phyloP scores from a whole-genome alignment of 306 rosid species.

The Astragalus glycyphyllos region DNA sequence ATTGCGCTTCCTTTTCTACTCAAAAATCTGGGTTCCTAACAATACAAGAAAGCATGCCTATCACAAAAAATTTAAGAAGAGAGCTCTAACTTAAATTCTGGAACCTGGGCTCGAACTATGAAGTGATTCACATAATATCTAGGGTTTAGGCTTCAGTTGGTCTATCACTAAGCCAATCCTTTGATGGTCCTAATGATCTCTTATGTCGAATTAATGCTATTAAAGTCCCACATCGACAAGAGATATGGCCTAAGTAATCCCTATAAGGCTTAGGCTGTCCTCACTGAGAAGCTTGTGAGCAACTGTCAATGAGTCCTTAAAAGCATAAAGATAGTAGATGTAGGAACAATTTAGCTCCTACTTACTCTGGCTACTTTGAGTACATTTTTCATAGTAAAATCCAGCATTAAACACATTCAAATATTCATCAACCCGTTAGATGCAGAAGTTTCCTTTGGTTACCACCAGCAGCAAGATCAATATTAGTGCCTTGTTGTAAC shows the following conservation, averaged over 20 bases:
- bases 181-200: background rate
- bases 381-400: constrained; percentile 38
- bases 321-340: constrained; percentile 27
- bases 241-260: too few relatives aligned
- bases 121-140: background rate
- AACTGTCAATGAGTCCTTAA: constrained; percentile 31
- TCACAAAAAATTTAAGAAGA: background rate
- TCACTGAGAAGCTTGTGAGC: constrained; percentile 33
- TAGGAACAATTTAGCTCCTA: constrained; percentile 41
- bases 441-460: constrained; percentile 12
- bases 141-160: constrained; percentile 16
- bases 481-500: constrained; percentile 39
- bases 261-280: too few relatives aligned
- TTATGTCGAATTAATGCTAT: too few relatives aligned
- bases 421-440: too few relatives aligned
- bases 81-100: constrained; percentile 2
- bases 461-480: constrained; percentile 39
- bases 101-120: constrained; percentile 11
- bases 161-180: constrained; percentile 8
- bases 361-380: constrained; percentile 34
- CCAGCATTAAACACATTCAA: too few relatives aligned
- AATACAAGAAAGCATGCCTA: background rate
- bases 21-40: too few relatives aligned
- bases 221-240: too few relatives aligned
- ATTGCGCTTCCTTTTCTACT: too few relatives aligned